Base-by-base conservation (phyloP, 2,329 filamentous ascomycete genomes). In the Chrysoporthe deuterocubensis region DNA sequence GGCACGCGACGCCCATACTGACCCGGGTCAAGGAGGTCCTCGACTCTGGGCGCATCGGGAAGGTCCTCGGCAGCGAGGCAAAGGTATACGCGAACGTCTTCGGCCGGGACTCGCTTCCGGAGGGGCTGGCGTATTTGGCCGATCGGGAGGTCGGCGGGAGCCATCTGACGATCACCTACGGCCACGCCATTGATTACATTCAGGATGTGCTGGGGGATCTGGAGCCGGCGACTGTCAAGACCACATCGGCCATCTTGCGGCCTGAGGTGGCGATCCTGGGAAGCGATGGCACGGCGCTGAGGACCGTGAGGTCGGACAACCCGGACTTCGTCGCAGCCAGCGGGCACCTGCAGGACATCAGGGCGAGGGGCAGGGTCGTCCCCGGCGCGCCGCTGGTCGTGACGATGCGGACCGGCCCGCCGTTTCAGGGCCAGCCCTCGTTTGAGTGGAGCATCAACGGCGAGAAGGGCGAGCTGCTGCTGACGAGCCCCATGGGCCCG, bases 371-470 rank as follows among this genome's bases (percentile, higher is more conserved):
- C 4, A 69, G 70, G 0, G 71, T 73, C 5, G 64, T 73, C 0
- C 71, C 76, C 0, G 77, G 77, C 7, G 82, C 84, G 0, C 79
- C 80, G 0, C 72, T 86, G 0, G 78, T 79, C 0, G 70, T 82
- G n/a, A 80, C 80, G 4, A 80, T 83, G 70, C 81, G 83, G 3
- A 80, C 81, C 16, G 85, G 85, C 0, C 78, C 81, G 18, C 79
- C 82, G 0, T 87, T 87, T 73, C 81, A 81, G 0, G 82, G 78
- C 1, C 80, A 83, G 0, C 78, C 83, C 0, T 78, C 76, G 1
- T 72, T 85, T 0, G 74, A 80, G 0, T 88, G 85, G 83, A 80
- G 77, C 7, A 81, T 89, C 50, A 77, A 82, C 57, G 85, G 86
- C 26, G 81, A 84, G 63, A 82, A 80, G 69, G 85, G 84, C 0